phyloP scores from a whole-genome alignment of 768 basidiomycete species.

The Pleurotus ostreatus region DNA sequence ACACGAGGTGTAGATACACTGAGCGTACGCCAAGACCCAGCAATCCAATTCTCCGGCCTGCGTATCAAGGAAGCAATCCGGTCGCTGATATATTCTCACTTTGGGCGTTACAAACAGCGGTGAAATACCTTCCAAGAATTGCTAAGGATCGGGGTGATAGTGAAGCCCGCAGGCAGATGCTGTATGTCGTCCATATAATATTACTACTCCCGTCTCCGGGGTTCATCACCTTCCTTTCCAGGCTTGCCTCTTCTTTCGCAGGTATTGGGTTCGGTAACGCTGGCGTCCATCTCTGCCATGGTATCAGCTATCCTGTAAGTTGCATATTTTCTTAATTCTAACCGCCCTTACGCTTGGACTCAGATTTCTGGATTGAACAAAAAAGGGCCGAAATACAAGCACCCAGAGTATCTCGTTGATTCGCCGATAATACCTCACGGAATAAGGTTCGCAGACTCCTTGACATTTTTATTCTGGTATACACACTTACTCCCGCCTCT shows the following conservation, averaged over 20 bases:
- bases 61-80: constrained; percentile 91
- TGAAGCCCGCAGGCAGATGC: constrained; percentile 88
- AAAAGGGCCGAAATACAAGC: constrained; percentile 86
- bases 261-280: constrained; percentile 96
- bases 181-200: constrained; percentile 42
- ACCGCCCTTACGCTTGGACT: not conserved
- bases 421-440: constrained; percentile 94
- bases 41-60: constrained; percentile 88
- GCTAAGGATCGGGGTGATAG: constrained; percentile 73
- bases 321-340: not conserved
- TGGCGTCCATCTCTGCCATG: constrained; percentile 87
- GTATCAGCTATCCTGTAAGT: constrained; percentile 82
- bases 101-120: constrained; percentile 89
- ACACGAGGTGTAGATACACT: constrained; percentile 54
- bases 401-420: constrained; percentile 83
- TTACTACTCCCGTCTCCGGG: not conserved
- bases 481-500: constrained; percentile 17
- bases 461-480: not conserved
- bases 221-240: constrained; percentile 22
- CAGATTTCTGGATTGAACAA: constrained; percentile 95
- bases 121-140: constrained; percentile 84
- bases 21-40: constrained; percentile 85
- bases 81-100: constrained; percentile 94
- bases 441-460: constrained; percentile 46
- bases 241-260: constrained; percentile 89